Evolutionary conservation across 2,329 filamentous ascomycete species (phyloP), one percentile per base, ranked within the genome.

Genomic region (Aspergillus niger): DNA sequence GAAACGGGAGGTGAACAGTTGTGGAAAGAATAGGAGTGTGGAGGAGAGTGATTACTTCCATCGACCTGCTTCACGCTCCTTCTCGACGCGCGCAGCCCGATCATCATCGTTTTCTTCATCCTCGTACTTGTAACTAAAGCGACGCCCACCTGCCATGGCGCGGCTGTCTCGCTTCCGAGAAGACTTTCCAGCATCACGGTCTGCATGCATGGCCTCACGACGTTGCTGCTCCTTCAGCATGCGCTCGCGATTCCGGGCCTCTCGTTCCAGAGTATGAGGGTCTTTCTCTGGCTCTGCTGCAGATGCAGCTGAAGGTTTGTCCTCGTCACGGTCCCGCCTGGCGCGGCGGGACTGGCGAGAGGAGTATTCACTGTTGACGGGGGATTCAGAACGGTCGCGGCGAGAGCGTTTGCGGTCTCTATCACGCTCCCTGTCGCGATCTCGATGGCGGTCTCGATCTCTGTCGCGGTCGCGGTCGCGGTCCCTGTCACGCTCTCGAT

Each of bases 251-350:
- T 81, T 80, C 65, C 92, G 80, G 56, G 85, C 82, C 62, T 89
- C 89, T 67, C 91, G 92, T 73, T 94, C 91, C 55, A 89, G 83
- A 43, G 90, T 91, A 71, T 91, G 70, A 81, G 86, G 68, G 84
- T 93, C 86, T 87, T 92, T 79, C 36, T 78, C 74, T 1, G 70
- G 66, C 24, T 70, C 70, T 3, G 68, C 47, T 5, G 63, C 53
- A 20, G 65, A 67, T 6, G 65, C 51, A 3, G 62, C 61, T 7
- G 65, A 38, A 58, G 55, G 22, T 13, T 49, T 24, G 30, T 73
- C 71, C 5, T 70, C 69, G 13, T 68, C 71, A 20, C 72, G 74
- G n/a, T 67, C 67, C 20, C 72, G 72, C 62, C 78, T 79, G 30
- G 71, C 55, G 26, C 75, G 72, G 5, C 76, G 72, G 17, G 75